A percentile compares a stretch with the other conserved stretches of the same genome.
Evolutionary conservation across 148 eudicot species (phyloP).

Genomic region (Chenopodium album): DNA sequence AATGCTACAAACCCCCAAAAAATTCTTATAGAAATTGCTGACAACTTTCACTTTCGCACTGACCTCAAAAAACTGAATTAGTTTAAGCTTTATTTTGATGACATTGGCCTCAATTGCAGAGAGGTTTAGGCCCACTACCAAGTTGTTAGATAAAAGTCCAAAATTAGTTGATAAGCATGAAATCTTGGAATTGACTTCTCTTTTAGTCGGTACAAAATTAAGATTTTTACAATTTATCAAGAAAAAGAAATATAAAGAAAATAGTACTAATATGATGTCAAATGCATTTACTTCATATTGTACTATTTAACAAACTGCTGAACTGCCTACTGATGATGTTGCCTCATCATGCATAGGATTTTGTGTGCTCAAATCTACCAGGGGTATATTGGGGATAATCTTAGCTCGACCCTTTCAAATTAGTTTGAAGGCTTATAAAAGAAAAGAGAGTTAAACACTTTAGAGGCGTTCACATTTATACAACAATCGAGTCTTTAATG

Average conservation of each 20-base stretch:
- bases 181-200: slow-evolving; percentile 1
- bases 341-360: too few relatives aligned
- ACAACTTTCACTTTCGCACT: slow-evolving; percentile 7
- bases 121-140: slow-evolving; percentile 12
- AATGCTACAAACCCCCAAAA: background rate
- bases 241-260: too few relatives aligned
- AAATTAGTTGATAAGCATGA: background rate
- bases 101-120: slow-evolving; percentile 11
- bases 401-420: too few relatives aligned
- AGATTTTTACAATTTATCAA: background rate
- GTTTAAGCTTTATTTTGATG: background rate
- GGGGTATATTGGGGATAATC: too few relatives aligned
- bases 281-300: background rate
- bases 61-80: slow-evolving; percentile 13
- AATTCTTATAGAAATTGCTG: background rate
- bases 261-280: slow-evolving; percentile 2
- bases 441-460: too few relatives aligned
- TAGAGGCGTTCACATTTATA: too few relatives aligned
- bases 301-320: too few relatives aligned
- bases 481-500: too few relatives aligned
- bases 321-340: too few relatives aligned
- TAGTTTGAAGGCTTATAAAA: too few relatives aligned
- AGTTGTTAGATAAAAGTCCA: slow-evolving; percentile 14
- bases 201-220: background rate
- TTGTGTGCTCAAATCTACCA: too few relatives aligned